Percentiles rank a stretch among this genome's conserved stretches.
These are phyloP conservation scores for Asterella californica DNA, from an alignment of 225 moss, liverwort and hornwort genomes.

Conservation along the genomic window DNA sequence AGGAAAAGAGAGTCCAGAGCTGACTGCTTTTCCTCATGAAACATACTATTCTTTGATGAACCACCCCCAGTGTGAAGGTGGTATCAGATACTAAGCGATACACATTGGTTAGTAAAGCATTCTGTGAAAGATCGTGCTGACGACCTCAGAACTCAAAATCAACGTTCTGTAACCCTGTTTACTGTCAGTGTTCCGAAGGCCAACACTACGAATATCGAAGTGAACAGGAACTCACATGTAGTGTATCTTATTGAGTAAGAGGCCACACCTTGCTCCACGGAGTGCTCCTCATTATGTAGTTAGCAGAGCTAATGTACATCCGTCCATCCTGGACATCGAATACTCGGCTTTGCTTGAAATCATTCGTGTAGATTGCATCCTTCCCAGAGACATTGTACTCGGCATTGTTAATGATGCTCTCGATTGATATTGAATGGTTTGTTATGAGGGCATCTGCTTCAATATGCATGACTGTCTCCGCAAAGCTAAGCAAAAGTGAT, in stretches of 20 bases:
- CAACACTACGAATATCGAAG: too few species aligned
- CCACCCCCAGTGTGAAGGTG: too few species aligned
- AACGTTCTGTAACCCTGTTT: too few species aligned
- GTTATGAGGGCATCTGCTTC: conserved; percentile 87
- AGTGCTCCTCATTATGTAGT: conserved; percentile 77
- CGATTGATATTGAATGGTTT: conserved; percentile 64
- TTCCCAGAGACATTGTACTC: conserved; percentile 58
- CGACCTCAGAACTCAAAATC: too few species aligned
- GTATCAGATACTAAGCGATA: too few species aligned
- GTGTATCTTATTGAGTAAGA: not conserved
- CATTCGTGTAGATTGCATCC: conserved; percentile 72
- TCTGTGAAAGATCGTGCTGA: too few species aligned
- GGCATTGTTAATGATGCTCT: conserved; percentile 62
- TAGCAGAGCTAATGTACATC: conserved; percentile 65
- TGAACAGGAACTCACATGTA: too few species aligned
- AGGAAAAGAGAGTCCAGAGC: too few species aligned
- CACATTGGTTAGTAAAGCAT: too few species aligned
- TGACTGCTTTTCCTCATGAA: too few species aligned
- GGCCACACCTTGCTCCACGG: conserved; percentile 71
- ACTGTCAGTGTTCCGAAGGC: too few species aligned
- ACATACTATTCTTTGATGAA: too few species aligned
- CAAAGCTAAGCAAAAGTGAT: conserved; percentile 73
- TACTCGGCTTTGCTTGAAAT: conserved; percentile 63
- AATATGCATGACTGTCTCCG: conserved; percentile 78
- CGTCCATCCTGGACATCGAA: conserved; percentile 47